Evolutionary conservation across 2,329 filamentous ascomycete genomes (phyloP), one percentile per base, ranked within the genome.

Genomic region (Epichloe scottii): DNA sequence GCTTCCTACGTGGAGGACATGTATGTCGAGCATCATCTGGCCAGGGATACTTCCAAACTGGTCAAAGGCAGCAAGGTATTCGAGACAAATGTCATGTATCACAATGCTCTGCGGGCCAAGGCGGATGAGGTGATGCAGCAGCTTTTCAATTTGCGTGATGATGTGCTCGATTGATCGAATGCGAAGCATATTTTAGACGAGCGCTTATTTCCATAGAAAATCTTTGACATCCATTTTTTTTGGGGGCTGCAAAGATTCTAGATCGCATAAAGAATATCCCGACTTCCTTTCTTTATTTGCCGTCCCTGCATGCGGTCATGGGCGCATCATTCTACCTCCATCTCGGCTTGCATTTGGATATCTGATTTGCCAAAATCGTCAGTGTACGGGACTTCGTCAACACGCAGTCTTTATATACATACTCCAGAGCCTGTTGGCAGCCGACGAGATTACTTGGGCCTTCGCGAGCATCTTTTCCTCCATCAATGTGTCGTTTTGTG

Each of bases 1-100:
- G 88, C 87, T 1, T 85, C 81, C 2, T 97, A 86, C 59, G 66
- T 88, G 4, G 85, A 95, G 55, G 89, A 95, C 63, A 93, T 96
- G 87, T 96, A 94, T 61, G 90, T 97, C 33, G 86, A 94, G 61
- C 86, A 79, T 58, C 79, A 80, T 6, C 70, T 89, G 50, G 85
- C 87, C 8, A 76, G 79, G 59, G 80, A 85, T 58, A 94, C 89
- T 15, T 88, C 87, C 10, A 71, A 70, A 40, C 78, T 82, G 61
- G 86, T 96, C 63, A 84, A 79, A 63, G 83, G 82, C 1, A 84
- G 81, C 63, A 89, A 88, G 70, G 82, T 87, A 40, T 93, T 85
- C 59, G 80, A 93, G 62, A 95, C 89, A 39, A 96, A 95, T 64
- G 74, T 77, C 23, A 79, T 95, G 75, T 93, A 93, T 62, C 91